Base-by-base conservation (phyloP, 1,139 yeast genomes). In the Yamadazyma jaroonii region DNA sequence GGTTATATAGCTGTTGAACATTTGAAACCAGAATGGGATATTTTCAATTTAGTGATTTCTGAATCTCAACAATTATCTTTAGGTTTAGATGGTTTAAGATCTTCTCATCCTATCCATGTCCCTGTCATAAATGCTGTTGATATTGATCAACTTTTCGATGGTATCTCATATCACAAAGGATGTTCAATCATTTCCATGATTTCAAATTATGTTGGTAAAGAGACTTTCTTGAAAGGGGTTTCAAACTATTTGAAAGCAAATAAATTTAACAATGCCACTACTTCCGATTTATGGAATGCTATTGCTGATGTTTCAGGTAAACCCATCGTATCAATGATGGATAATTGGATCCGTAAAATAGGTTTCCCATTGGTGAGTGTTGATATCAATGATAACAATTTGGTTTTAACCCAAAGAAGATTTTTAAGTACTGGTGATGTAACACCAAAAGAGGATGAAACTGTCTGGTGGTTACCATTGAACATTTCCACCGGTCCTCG, bases 51-150 rank as follows among this genome's bases (percentile, higher is more conserved):
- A 26, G 84, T 81, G 50, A 86, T 84, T 22, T 71, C 81, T 12
- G 86, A 78, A 43, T 71, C 82, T 27, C 74, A 81, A 49, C 92
- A 85, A 61, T 70, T 71, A 42, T 92, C 95, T 12, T 67, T 87
- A 45, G 63, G 69, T 26, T 74, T 86, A 43, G 96, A 87, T 57
- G 76, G 86, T 3, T 68, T 84, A 49, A 73, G 88, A 57, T 78
- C 82, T 32, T 82, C 89, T 26, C 96, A 87, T 61, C 95, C 95
- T 13, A 83, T 87, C 43, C 90, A 86, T 58, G 95, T 86, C 10
- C 92, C 94, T 12, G 92, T 87, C 20, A 72, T 73, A 54, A 77
- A 80, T 50, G 92, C 88, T 13, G 83, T 82, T 48, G 94, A 87
- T 57, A 84, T 87, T 52, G 85, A 85, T 57, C 95, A 87, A 62